phyloP scores from a whole-genome alignment of 2,329 filamentous ascomycete genomes.

The Alternaria consortialis region DNA sequence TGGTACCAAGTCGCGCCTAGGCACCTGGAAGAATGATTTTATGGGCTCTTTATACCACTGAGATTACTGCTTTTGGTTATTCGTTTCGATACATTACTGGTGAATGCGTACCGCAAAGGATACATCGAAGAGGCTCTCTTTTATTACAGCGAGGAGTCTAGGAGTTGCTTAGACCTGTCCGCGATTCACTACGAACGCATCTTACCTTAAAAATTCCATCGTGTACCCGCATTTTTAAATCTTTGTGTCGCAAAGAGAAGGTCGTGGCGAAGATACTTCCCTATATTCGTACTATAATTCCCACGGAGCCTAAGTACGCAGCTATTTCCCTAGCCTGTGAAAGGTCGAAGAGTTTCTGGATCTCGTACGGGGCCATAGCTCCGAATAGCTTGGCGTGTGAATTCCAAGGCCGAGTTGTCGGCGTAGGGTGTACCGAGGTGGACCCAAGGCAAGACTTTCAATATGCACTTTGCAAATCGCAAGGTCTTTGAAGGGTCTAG shows the following conservation, averaged over 20 bases:
- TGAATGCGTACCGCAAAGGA: not conserved
- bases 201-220: not conserved
- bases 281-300: not conserved
- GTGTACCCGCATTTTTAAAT: not conserved
- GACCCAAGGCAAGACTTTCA: not conserved
- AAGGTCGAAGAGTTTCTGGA: not conserved
- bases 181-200: not conserved
- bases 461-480: not conserved
- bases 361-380: not conserved
- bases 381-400: not conserved
- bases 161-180: not conserved
- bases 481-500: not conserved
- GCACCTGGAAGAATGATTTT: not conserved
- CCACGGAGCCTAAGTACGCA: not conserved
- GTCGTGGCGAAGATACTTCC: not conserved
- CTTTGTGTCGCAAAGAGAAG: not conserved
- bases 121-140: not conserved
- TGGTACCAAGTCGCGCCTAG: constrained; percentile 13
- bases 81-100: not conserved
- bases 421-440: not conserved
- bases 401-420: not conserved
- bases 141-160: not conserved
- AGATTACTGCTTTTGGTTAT: not conserved
- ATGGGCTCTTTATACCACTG: not conserved
- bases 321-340: not conserved